Percentiles rank a stretch among this genome's conserved stretches.
Evolutionary conservation across 225 moss, liverwort and hornwort genomes (phyloP).

Genomic region (Climacium dendroides): DNA sequence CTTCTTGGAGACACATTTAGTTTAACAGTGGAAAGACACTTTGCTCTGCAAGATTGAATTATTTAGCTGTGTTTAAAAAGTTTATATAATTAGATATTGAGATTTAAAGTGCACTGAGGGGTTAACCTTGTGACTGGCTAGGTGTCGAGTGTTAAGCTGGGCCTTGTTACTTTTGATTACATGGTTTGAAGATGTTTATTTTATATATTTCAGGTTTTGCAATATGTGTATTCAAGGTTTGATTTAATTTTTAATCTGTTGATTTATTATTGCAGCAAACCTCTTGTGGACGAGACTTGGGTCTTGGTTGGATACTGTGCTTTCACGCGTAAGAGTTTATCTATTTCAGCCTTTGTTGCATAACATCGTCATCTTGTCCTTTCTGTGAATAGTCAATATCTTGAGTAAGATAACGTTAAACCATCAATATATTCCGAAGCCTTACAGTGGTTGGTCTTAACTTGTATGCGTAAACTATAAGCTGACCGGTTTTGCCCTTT

Average conservation of each 20-base stretch:
- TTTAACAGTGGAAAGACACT: background rate
- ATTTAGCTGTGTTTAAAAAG: background rate
- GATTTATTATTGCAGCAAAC: conserved; percentile 39
- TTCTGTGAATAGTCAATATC: background rate
- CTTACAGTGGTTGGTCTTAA: background rate
- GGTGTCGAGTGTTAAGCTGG: background rate
- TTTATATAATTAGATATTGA: background rate
- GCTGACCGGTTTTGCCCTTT: background rate
- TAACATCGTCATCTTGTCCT: background rate
- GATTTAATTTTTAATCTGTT: background rate
- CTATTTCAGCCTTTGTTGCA: background rate
- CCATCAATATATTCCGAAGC: background rate
- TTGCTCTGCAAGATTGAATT: background rate
- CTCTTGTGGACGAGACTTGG: conserved; percentile 74
- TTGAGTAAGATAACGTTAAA: background rate
- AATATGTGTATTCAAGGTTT: background rate
- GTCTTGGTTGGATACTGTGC: conserved; percentile 53
- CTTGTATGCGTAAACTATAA: background rate
- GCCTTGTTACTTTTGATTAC: background rate
- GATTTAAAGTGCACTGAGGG: background rate
- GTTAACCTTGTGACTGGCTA: background rate
- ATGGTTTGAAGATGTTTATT: background rate
- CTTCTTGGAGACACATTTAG: background rate
- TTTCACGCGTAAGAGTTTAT: conserved; percentile 39
- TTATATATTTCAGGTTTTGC: background rate